A percentile compares a stretch with the other conserved stretches of the same genome.
phyloP scores from a whole-genome alignment of 441 rosid species.

The Populus hybrid region DNA sequence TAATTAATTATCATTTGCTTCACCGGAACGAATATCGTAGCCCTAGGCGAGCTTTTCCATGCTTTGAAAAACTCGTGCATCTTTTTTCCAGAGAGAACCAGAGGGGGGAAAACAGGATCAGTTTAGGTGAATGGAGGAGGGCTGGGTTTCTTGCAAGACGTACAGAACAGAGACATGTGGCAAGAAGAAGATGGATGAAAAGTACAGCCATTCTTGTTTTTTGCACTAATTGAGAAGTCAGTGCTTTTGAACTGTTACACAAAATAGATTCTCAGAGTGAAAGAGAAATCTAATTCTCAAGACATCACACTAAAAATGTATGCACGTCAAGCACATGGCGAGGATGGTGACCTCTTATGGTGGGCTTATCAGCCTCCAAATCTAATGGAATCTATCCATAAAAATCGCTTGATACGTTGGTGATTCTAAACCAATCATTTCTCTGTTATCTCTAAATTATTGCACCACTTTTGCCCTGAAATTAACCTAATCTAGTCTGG shows the following conservation, averaged over 20 bases:
- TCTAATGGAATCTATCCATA: neutral
- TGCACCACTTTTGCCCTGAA: neutral
- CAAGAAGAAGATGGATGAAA: neutral
- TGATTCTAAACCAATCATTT: conserved; percentile 5
- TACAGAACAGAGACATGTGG: neutral
- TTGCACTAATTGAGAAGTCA: neutral
- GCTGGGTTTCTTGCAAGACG: neutral
- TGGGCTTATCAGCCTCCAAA: neutral
- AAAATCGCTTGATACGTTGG: neutral
- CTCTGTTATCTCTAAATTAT: neutral
- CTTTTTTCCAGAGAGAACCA: neutral
- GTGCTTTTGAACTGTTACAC: neutral
- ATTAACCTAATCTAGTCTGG: neutral
- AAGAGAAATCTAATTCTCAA: neutral
- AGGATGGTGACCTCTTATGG: conserved; percentile 1
- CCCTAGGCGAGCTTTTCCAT: neutral
- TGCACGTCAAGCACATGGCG: conserved; percentile 5
- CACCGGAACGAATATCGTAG: neutral
- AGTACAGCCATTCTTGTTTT: neutral
- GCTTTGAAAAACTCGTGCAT: neutral
- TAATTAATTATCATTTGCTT: neutral
- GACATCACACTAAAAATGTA: neutral
- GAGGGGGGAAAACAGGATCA: neutral
- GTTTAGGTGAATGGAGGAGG: neutral
- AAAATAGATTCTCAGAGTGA: neutral